Base-by-base conservation (phyloP, 805 yeast genomes). In the Blastobotrys attinorum region DNA sequence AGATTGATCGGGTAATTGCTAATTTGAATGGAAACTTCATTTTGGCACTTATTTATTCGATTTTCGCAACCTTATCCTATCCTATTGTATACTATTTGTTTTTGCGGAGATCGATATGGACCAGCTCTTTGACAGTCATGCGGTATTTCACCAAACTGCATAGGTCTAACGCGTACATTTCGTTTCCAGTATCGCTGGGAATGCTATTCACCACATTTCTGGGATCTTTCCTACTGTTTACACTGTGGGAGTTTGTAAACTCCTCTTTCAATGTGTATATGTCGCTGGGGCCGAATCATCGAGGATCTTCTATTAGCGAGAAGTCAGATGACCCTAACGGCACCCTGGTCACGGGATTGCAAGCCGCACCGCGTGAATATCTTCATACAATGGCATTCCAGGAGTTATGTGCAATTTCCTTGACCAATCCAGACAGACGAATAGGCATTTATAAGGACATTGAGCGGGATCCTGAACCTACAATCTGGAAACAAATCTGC, bases 281-380 rank as follows among this genome's bases (percentile, higher is more conserved):
- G 56, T 52, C 64, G 3, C 50, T 60, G 10, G 70, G 69, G 1
- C 68, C 72, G 1, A 42, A 47, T 6, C 61, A 60, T 37, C 39
- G 60, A 11, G 62, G 63, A 10, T 49, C 50, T 22, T 51, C 44
- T 21, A 47, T 57, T 29, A 57, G 64, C 31, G 50, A 47, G 11
- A 46, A 46, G 13, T 55, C 69, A 4, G 45, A 47, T 4, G 62
- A 59, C 47, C 57, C 57, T 7, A 66, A 66, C 34, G 66, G 60
- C n/a, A 58, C 70, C 6, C 50, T 67, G 31, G 48, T 67, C 3
- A 49, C 62, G 4, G 73, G 72, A 1, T 49, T 69, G 27, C 36
- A 51, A 4, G 47, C 54, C 13, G n/a, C 34, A 2, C 46, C 46
- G 8, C 48, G 56, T 18, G 53, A 55, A 1, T 49, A 62, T 7